phyloP scores from a whole-genome alignment of 768 basidiomycete species.

The Mycena belliarum region DNA sequence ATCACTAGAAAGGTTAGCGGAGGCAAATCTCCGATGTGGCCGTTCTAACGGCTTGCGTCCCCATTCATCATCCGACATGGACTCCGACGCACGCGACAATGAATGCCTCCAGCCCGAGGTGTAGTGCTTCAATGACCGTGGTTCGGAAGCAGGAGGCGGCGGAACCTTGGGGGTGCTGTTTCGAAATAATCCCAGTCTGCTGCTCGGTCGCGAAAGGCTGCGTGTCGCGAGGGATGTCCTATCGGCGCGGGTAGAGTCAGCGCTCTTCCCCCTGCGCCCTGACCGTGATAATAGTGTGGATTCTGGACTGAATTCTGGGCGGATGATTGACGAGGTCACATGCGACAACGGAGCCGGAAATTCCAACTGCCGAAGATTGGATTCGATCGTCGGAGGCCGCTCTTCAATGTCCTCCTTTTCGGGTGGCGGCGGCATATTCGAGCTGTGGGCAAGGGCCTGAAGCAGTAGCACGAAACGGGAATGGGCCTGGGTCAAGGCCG shows the following conservation, averaged over 20 bases:
- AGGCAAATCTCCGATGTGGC: constrained; percentile 43
- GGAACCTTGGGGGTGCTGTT: constrained; percentile 24
- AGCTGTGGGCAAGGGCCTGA: constrained; percentile 72
- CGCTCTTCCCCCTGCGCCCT: constrained; percentile 15
- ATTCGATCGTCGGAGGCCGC: constrained; percentile 30
- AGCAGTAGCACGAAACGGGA: constrained; percentile 75
- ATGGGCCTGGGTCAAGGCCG: constrained; percentile 58
- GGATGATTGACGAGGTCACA: constrained; percentile 19
- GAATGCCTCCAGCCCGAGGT: constrained; percentile 52
- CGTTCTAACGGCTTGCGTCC: constrained; percentile 29
- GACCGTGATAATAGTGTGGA: constrained; percentile 11
- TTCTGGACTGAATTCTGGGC: too few species aligned
- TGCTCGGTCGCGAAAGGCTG: constrained; percentile 26
- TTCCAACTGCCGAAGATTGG: constrained; percentile 55
- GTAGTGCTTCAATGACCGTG: constrained; percentile 47
- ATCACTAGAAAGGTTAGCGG: constrained; percentile 47
- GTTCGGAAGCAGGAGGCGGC: constrained; percentile 50
- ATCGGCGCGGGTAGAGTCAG: constrained; percentile 6
- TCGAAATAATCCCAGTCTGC: constrained; percentile 42
- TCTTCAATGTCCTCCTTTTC: constrained; percentile 45
- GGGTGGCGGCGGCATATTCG: constrained; percentile 43
- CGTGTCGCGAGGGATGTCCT: constrained; percentile 19
- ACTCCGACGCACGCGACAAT: constrained; percentile 21
- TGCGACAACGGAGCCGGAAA: constrained; percentile 78
- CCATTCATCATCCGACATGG: constrained; percentile 43